Evolutionary conservation across 371 early-diverging fungal species (phyloP).

Genomic region (Sporodiniella umbellata): DNA sequence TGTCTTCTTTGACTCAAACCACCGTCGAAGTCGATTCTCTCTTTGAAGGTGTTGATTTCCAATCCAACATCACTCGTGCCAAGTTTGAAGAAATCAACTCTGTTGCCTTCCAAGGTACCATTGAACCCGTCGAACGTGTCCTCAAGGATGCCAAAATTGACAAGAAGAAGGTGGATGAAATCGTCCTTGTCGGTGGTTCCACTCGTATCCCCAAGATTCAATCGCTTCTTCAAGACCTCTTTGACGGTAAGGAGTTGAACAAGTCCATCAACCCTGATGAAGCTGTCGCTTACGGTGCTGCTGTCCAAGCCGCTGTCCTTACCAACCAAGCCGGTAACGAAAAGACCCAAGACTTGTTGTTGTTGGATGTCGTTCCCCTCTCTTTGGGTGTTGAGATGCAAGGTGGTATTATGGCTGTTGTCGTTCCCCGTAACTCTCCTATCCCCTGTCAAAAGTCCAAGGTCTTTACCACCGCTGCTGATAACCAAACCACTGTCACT

Average conservation of each 20-base stretch:
- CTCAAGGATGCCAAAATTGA: conserved; percentile 92
- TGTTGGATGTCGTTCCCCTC: conserved; percentile 85
- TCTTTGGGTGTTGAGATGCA: conserved; percentile 87
- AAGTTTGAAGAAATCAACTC: conserved; percentile 93
- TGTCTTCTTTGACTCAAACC: conserved; percentile 82
- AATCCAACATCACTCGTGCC: conserved; percentile 89
- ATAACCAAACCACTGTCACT: conserved; percentile 86
- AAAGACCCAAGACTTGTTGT: conserved; percentile 63
- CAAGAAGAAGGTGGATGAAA: conserved; percentile 90
- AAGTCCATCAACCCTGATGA: conserved; percentile 94
- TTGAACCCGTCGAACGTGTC: conserved; percentile 80
- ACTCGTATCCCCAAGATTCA: conserved; percentile 99
- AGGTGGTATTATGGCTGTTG: conserved; percentile 71
- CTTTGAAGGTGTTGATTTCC: conserved; percentile 84
- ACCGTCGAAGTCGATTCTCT: conserved; percentile 89
- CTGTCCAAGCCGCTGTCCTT: conserved; percentile 87
- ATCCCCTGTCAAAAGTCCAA: conserved; percentile 86
- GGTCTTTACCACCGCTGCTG: conserved; percentile 88
- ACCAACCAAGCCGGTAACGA: conserved; percentile 68
- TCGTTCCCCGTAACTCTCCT: conserved; percentile 78
- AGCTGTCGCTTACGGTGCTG: conserved; percentile 96
- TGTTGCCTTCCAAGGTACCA: conserved; percentile 75
- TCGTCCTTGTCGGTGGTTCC: conserved; percentile 99
- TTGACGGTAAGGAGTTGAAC: conserved; percentile 81
- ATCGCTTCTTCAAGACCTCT: conserved; percentile 93